Conservation (phyloP, 2,329 filamentous ascomycete species). For the Aaosphaeria pasadenensis region DNA sequence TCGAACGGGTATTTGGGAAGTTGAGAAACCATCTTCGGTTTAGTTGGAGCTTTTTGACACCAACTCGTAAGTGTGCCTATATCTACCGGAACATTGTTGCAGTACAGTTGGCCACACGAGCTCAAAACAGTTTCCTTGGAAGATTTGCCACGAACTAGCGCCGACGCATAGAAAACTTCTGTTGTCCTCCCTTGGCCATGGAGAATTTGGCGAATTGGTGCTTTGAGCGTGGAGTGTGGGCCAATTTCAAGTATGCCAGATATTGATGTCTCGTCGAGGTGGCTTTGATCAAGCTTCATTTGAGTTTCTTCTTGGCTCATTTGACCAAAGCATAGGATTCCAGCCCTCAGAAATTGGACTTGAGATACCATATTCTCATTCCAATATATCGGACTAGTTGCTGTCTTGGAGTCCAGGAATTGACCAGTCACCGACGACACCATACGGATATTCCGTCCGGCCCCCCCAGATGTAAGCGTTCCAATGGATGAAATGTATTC, state of each 20-base stretch:
- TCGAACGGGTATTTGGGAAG: constrained; percentile 35
- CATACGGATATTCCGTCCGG: constrained; percentile 1
- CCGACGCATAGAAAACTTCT: not conserved
- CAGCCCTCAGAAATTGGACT: constrained; percentile 26
- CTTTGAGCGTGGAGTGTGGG: constrained; percentile 7
- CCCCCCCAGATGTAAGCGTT: not conserved
- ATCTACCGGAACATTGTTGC: not conserved
- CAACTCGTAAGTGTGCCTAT: not conserved
- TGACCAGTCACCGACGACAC: constrained; percentile 4
- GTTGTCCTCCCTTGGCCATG: no score
- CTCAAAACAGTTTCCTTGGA: not conserved
- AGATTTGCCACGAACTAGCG: not conserved
- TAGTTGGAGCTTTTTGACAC: not conserved
- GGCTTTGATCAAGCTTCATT: not conserved
- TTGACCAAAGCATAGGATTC: not conserved
- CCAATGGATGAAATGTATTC: constrained; percentile 15
- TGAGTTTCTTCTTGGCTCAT: not conserved
- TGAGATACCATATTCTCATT: constrained; percentile 27
- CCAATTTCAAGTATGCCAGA: constrained; percentile 21
- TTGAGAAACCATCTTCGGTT: constrained; percentile 1
- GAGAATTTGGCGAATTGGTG: constrained; percentile 7
- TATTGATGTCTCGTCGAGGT: constrained; percentile 6
- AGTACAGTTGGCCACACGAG: not conserved
- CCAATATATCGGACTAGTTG: constrained; percentile 22
- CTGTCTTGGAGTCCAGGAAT: not conserved